phyloP scores from a whole-genome alignment of 2,329 filamentous ascomycete genomes.

The Rutstroemia sp. region DNA sequence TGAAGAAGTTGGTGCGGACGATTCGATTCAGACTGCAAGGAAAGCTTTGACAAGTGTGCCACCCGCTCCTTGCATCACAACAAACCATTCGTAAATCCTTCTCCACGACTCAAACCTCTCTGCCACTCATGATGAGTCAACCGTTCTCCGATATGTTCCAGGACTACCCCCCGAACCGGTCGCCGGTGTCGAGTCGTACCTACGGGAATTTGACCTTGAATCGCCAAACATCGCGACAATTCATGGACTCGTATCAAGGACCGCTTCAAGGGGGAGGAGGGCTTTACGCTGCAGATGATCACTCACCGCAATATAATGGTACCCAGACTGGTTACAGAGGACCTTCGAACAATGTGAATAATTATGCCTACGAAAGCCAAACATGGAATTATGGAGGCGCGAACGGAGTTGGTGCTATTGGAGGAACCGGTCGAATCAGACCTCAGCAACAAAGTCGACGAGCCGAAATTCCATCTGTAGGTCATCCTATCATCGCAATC shows the following conservation, averaged over 20 bases:
- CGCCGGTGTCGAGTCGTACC: slow-evolving; percentile 64
- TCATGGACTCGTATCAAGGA: slow-evolving; percentile 56
- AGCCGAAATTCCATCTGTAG: slow-evolving; percentile 55
- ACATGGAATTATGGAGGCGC: slow-evolving; percentile 67
- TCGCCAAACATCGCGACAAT: slow-evolving; percentile 68
- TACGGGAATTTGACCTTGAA: slow-evolving; percentile 56
- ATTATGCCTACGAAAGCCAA: slow-evolving; percentile 64
- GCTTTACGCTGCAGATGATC: slow-evolving; percentile 65
- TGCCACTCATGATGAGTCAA: slow-evolving; percentile 36
- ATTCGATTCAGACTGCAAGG: slow-evolving; percentile 6
- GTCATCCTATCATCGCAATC: slow-evolving; percentile 45
- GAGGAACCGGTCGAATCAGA: slow-evolving; percentile 52
- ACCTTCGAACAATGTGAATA: slow-evolving; percentile 29
- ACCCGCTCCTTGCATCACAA: slow-evolving; percentile 29
- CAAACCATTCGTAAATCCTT: slow-evolving; percentile 13
- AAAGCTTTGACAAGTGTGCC: slow-evolving; percentile 24
- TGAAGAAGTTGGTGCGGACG: slow-evolving; percentile 19
- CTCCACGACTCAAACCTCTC: slow-evolving; percentile 2
- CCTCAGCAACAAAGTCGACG: slow-evolving; percentile 40
- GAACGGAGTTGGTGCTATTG: slow-evolving; percentile 56
- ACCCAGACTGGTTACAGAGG: slow-evolving; percentile 22
- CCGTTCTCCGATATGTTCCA: slow-evolving; percentile 65
- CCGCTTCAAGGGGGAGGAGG: slow-evolving; percentile 41
- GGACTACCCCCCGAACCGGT: slow-evolving; percentile 63
- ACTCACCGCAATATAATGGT: slow-evolving; percentile 46